Base-by-base conservation (phyloP, 2,329 filamentous ascomycete species). In the Monascus ruber region DNA sequence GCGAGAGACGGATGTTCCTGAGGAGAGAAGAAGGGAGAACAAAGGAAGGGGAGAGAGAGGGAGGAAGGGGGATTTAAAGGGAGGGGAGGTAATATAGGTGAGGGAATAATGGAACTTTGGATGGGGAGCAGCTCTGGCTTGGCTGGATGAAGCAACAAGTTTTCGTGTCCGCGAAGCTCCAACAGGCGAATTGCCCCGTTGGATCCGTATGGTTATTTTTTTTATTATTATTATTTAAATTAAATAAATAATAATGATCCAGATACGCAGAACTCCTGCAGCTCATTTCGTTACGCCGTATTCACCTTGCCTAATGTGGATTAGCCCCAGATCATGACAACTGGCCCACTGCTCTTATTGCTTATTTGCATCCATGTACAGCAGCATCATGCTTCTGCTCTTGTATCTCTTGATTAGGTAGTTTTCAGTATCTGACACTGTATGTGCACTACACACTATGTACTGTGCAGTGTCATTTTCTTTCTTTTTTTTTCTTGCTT, bases 1-100 rank as follows among this genome's bases (percentile, higher is more conserved):
- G 42, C 56, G 56, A 54, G 58, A 60, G 56, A 51, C 56, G 58
- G 59, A 53, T 47, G 51, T 51, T 62, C 58, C 59, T 60, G 59
- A 59, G 45, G 32, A 48, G 32, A 47, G 33, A 35, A 34, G 44
- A 42, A 40, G 29, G 37, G 45, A 42, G 44, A 44, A 43, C 42
- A 44, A 47, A 48, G 42, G 37, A 45, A 39, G 48, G 42, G 47
- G 42, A 40, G 35, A 35, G 37, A 46, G 40, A 40, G 28, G 39
- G 47, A 39, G 36, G 36, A 43, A 45, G 37, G 43, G 45, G 47
- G 50, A 45, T 17, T 17, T 17, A 43, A 41, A 47, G 45, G 55
- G 52, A 53, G 47, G 55, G 50, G 51, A 51, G 54, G 58, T 59
- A 58, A 59, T 58, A 60, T 58, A 49, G 50, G 42, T 42, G 47